phyloP scores from a whole-genome alignment of 352 stramenopile species.

The Globisporangium mamillatum region DNA sequence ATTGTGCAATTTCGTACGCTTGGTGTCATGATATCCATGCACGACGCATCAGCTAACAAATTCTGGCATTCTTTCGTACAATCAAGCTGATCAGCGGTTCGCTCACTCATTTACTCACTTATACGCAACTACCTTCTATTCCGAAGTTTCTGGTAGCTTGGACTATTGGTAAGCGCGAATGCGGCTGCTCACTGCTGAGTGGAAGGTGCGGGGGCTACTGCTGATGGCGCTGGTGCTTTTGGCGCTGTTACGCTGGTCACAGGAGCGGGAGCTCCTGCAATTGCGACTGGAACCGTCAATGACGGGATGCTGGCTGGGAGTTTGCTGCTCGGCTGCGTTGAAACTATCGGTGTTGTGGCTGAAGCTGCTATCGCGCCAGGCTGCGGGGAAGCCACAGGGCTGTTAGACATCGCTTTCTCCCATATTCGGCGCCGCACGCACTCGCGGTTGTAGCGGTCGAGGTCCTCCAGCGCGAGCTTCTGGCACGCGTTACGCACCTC shows the following conservation, averaged over 20 bases:
- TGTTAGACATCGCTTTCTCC: conserved; percentile 46
- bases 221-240: not conserved
- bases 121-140: not conserved
- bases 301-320: not conserved
- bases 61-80: not conserved
- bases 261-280: not conserved
- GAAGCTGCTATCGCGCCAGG: not conserved
- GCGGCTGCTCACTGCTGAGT: not conserved
- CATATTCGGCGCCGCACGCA: conserved; percentile 54
- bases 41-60: not conserved
- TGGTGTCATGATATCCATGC: not conserved
- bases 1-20: not conserved
- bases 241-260: not conserved
- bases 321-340: not conserved
- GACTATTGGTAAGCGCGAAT: not conserved
- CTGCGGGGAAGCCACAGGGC: not conserved
- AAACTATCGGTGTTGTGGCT: not conserved
- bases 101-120: not conserved
- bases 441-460: conserved; percentile 61
- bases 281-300: not conserved
- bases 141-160: not conserved
- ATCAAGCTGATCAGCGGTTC: not conserved
- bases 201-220: not conserved
- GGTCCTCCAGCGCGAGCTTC: conserved; percentile 40
- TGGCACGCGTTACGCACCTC: conserved; percentile 39